Evolutionary conservation across 371 early-diverging fungal species (phyloP), one percentile per base, ranked within the genome.

Genomic region (Funneliformis caledonium): DNA sequence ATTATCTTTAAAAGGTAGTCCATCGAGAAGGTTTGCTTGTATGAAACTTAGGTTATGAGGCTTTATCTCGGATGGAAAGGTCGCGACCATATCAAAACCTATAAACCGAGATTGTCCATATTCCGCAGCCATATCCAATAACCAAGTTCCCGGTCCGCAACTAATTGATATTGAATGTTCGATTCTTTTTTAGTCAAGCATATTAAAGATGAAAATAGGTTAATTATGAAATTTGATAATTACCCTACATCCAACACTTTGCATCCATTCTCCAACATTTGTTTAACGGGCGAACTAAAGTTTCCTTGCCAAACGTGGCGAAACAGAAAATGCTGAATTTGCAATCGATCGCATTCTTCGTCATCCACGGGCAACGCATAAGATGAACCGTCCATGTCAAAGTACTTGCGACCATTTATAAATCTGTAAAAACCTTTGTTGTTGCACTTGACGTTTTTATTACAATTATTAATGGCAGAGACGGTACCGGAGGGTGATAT

Each of bases 21-120:
- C 83, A 11, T 43, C 22, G 0, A 80, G 73, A 37, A 83, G 76
- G 72, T 86, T 82, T 6, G 64, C 81, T 80, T 82, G 84, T 75
- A 81, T 82, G 70, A 86, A 86, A 69, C 86, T 85, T 10, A 87
- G 84, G 80, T 91, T 91, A 67, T 62, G 79, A 11, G 91, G 91
- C 70, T 88, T 89, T 62, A 89, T 89, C 42, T 86, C 81, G 4
- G 84, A 78, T 0, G 91, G 91, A 75, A 88, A 91, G 80, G 87
- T 85, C 33, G 88, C 81, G 11, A 85, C 82, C 76, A 89, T 84
- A 82, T 91, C 91, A 6, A 91, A 82, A n/a, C 91, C 91, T 69
- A 86, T 80, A 67, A 90, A 69, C 11, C 89, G 84, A 19, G 87
- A 85, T 26, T 33, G 22, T 10, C 90, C 88, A 76, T 86, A 90